Base-by-base conservation (phyloP, 345 rosid genomes). In the Eutrema japonicum region DNA sequence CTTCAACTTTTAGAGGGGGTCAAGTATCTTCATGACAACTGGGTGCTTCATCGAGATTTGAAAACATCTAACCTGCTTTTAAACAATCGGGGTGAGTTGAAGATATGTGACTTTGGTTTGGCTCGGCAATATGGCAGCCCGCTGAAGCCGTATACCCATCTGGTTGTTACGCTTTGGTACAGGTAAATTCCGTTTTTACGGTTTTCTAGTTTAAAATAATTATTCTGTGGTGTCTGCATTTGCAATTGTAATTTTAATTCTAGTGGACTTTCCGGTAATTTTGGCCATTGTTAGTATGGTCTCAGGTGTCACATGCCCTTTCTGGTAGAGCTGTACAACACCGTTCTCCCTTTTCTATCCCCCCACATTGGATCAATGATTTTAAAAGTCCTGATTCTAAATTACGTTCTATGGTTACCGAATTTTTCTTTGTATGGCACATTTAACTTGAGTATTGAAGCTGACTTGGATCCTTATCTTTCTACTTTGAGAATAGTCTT, bases 81-180 rank as follows among this genome's bases (percentile, higher is more conserved):
- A 62, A 95, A 95, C 80, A 95, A 95, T 73, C 79, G 88, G 22
- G 99, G 99, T 82, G 99, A 95, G 82, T 78, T 95, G 84, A 95
- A 95, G 83, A 92, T 95, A 51, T 95, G 99, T 51, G 99, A 95
- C 77, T 95, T 95, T 78, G 99, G 99, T 63, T 80, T 95, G 91
- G 94, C 99, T 75, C 93, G 99, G 70, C 99, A 95, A 64, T 95
- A 95, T 80, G 99, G 99, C 42, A 92, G 89, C 74, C 99, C 97
- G 36, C 78, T 95, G 79, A 95, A 95, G 75, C 98, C 97, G 1
- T 95, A 95, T 81, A 95, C 99, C 80, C 98, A 90, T 74, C 83
- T 95, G 87, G 99, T 95, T 79, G 99, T 95, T 70, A 92, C 99
- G 26, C 97, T 95, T 75, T 95, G 99, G 99, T 95, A 95, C 92